Base-by-base conservation (phyloP, 2,329 filamentous ascomycete species). In the Aspergillus quadricinctus region DNA sequence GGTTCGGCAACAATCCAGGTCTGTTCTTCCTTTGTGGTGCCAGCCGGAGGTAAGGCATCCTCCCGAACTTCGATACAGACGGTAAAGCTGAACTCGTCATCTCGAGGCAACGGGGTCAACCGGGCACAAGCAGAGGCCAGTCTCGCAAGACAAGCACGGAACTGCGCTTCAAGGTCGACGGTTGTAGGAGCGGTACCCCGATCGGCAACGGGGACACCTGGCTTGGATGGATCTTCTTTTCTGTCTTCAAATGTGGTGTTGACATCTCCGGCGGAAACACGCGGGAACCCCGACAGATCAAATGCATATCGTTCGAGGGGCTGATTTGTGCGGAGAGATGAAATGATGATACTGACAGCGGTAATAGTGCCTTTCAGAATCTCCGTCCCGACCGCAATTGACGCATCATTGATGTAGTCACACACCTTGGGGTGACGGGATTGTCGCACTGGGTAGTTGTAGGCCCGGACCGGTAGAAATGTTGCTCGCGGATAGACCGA, bases 361-460 rank as follows among this genome's bases (percentile, higher is more conserved):
- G 80, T 77, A 37, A 85, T 81, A 54, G 75, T 77, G 62, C 81
- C 79, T 70, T 79, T 81, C 49, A 88, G 80, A 37, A 96, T 80
- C 75, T 95, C 88, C 3, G 78, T 79, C 57, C 84, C 80, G 23
- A 92, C 83, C 37, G 90, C 88, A 60, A 85, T 78, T 45, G 94
- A 83, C 62, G 92, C 90, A 71, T 94, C 89, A 69, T 81, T 84
- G 73, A 96, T 86, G 89, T 92, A 97, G 66, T 85, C 78, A 80
- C 90, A 95, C 61, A 96, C 88, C 64, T 84, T 84, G 0, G 92
- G 90, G 73, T 96, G 92, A 56, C 92, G 88, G 58, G 86, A 93
- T 71, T 96, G 92, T 66, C 89, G 88, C 48, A 95, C 88, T 29
- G 90, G 83, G 57, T 91, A 86, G 75, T 93, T 92, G 80, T 92